Evolutionary conservation across 2,329 filamentous ascomycete species (phyloP).

Genomic region (Diaporthe sp.): DNA sequence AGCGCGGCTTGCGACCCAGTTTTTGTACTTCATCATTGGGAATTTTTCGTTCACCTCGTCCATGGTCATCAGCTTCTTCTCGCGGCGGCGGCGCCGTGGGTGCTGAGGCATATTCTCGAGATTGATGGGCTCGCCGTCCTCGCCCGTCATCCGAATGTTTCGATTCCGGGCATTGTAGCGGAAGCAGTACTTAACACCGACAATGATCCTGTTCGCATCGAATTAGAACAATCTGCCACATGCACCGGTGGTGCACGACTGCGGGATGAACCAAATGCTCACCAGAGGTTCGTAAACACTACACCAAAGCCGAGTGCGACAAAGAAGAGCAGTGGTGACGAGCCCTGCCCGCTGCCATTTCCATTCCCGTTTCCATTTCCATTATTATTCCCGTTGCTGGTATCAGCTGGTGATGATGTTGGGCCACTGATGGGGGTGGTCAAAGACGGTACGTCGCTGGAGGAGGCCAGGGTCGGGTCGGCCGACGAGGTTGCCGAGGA

Average conservation of each 20-base stretch:
- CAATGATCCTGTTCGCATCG: constrained; percentile 84
- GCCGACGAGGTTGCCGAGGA: constrained; percentile 28
- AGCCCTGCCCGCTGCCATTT: constrained; percentile 50
- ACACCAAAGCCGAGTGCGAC: constrained; percentile 97
- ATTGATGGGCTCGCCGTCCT: constrained; percentile 90
- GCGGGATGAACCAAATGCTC: constrained; percentile 55
- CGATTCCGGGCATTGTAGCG: constrained; percentile 96
- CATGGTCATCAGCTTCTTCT: constrained; percentile 99
- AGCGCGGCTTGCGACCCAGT: constrained; percentile 88
- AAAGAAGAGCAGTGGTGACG: constrained; percentile 88
- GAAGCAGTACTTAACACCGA: constrained; percentile 99
- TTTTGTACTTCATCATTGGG: constrained; percentile 95
- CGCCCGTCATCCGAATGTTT: constrained; percentile 76
- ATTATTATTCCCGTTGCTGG: not conserved
- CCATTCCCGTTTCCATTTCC: constrained; percentile 29
- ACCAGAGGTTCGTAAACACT: constrained; percentile 99
- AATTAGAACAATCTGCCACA: constrained; percentile 45
- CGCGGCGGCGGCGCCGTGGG: constrained; percentile 86
- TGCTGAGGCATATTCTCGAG: constrained; percentile 87
- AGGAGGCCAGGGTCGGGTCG: constrained; percentile 27
- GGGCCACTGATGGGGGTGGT: not conserved
- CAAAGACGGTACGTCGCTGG: not conserved
- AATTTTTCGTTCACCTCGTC: constrained; percentile 99
- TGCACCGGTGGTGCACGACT: constrained; percentile 2
- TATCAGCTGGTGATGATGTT: not conserved